Base-by-base conservation (phyloP, 805 yeast genomes). In the Metschnikowia gruessii region DNA sequence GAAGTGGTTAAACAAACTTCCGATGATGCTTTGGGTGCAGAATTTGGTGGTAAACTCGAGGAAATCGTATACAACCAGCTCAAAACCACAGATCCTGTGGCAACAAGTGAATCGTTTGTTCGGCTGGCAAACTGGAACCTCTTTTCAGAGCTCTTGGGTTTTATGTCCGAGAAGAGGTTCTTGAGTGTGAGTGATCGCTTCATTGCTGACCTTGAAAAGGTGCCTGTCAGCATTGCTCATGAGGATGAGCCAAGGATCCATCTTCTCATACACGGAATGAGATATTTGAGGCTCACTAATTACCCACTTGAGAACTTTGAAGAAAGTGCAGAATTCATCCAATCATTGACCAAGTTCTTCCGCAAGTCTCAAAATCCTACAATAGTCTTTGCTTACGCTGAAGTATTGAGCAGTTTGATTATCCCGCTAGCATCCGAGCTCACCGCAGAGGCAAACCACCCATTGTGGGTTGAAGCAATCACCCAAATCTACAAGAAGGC, bases 381-480 rank as follows among this genome's bases (percentile, higher is more conserved):
- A 3, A 74, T 92, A 1, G 73, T 82, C 29, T 72, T 79, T 48
- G 91, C 96, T 1, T 95, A 92, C 60, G 86, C 94, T 39, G 96
- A 89, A 53, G 96, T 89, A 1, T 72, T 91, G 33, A 77, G 85
- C 46, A 83, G 80, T 43, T 75, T 94, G 21, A 66, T 94, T 2
- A 68, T 89, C 34, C 95, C 97, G 0, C 64, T 94, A 19, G 95
- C 97, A 0, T 92, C 88, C 8, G 74, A 82, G 1, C 74, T 91
- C 28, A 88, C 97, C 0, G 98, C 97, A 0, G 99, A 94, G 61
- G 91, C 89, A 0, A 92, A 94, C 59, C 96, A 92, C 62, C 99
- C 99, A 3, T 81, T 85, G 1, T 94, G 99, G 99, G 82, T 84
- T 0, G 87, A 82, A 34, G 94, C 97, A 0, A 79, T 89, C 44